Evolutionary conservation across 306 rosid genomes (phyloP), one percentile per base, ranked within the genome.

Genomic region (Begonia masoniana): DNA sequence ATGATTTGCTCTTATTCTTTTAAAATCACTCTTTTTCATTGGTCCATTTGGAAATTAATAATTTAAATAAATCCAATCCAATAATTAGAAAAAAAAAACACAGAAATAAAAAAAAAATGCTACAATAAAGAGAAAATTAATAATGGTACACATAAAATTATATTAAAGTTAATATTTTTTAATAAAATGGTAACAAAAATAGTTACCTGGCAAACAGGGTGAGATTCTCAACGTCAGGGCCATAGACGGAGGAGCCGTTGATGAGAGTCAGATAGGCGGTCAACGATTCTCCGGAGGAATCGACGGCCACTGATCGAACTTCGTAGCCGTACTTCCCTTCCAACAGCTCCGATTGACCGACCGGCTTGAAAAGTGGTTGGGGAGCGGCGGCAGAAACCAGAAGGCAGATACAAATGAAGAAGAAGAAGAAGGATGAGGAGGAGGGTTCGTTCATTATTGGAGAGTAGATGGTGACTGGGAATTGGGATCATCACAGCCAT

Each of bases 211-310:
- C 88, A 4, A 48, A 13, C 41, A 88, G 82, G 45, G 1, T 62
- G 74, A 84, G 93, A 16, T 19, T 61, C 21, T 60, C 71, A 52
- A 88, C 62, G 54, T 88, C 97, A 23, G 82, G 75, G 43, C 97
- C 97, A 12, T 52, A 80, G 15, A 75, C 57, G 13, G 78, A 50
- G 41, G 95, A 76, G 11, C 67, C 9, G 1, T 79, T 65, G 75
- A 76, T 68, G 59, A 89, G 82, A 31, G 31, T 55, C 67, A 89
- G 95, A 68, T 59, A 15, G n/a, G 94, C 87, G 13, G 71, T 70
- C 55, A 85, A 59, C 12, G 78, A 58, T 21, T 69, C 50, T 0
- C 59, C 52, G 0, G 72, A 50, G 13, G 61, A 50, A 43, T 66
- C 56, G 15, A 14, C 48, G 24, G 7, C 19, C 9, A 66, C 72